A percentile compares a stretch with the other conserved stretches of the same genome.
Conservation (phyloP, 164 flowering plant species). For the Cinnamomum micranthum region DNA sequence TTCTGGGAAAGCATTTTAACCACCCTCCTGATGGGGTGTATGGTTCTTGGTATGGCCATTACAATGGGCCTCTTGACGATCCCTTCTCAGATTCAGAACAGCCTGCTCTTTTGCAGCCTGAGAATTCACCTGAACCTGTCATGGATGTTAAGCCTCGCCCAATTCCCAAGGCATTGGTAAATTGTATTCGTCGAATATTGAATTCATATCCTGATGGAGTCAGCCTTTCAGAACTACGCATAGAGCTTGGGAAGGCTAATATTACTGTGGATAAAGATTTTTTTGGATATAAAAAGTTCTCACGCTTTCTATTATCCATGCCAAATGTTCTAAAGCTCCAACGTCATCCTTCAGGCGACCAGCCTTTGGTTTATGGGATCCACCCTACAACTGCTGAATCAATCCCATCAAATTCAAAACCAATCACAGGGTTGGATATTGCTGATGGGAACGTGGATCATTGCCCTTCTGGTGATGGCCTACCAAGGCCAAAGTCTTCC, state of each 20-base stretch:
- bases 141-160: conserved; percentile 36
- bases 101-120: conserved; percentile 17
- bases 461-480: neutral
- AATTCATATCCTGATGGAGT: conserved; percentile 56
- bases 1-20: conserved; percentile 68
- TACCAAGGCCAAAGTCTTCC: neutral
- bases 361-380: conserved; percentile 26
- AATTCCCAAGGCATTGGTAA: conserved; percentile 46
- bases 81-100: conserved; percentile 38
- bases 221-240: conserved; percentile 42
- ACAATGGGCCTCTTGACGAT: conserved; percentile 50
- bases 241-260: conserved; percentile 37
- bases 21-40: conserved; percentile 86
- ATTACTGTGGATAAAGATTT: conserved; percentile 44
- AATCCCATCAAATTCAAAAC: conserved; percentile 18
- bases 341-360: conserved; percentile 18
- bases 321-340: conserved; percentile 47
- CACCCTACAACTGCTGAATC: conserved; percentile 24
- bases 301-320: conserved; percentile 56
- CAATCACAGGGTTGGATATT: conserved; percentile 8
- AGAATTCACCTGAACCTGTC: conserved; percentile 27
- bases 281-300: conserved; percentile 72
- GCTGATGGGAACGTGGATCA: conserved; percentile 9
- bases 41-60: conserved; percentile 87
- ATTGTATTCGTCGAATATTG: conserved; percentile 45